Conservation (phyloP, 1,284 basidiomycete genomes). For the Rhizopogon parksii region DNA sequence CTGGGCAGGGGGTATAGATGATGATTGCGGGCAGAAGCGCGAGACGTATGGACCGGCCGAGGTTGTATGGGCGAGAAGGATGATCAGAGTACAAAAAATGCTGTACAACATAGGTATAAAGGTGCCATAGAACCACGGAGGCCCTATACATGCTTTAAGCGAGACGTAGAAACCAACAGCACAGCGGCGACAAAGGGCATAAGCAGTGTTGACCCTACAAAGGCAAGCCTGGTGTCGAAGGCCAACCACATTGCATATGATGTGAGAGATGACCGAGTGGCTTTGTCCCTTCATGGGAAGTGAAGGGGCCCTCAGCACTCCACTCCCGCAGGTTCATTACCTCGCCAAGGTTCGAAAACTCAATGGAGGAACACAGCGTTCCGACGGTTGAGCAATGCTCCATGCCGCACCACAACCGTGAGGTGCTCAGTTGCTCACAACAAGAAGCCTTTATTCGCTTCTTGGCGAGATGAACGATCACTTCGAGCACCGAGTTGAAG, state of each 20-base stretch:
- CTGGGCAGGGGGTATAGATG: conserved; percentile 1
- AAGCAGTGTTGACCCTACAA: background rate
- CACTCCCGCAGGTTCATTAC: background rate
- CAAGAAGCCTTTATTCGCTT: background rate
- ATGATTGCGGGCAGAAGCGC: conserved; percentile 1
- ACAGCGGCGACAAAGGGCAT: background rate
- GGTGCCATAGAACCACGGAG: too few species aligned
- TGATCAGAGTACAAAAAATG: background rate
- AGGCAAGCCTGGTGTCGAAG: background rate
- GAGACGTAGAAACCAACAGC: background rate
- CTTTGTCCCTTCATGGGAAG: background rate
- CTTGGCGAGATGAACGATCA: background rate
- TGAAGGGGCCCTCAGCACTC: background rate
- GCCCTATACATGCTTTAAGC: background rate
- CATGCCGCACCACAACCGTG: background rate
- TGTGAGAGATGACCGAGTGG: background rate
- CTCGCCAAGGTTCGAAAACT: background rate
- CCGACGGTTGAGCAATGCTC: background rate
- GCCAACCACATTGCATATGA: background rate
- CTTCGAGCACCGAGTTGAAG: background rate
- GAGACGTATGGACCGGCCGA: background rate
- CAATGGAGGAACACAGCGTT: background rate
- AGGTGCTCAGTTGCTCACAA: background rate
- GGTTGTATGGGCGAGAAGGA: background rate
- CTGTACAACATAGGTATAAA: background rate